Evolutionary conservation across 768 basidiomycete genomes (phyloP).

Genomic region (Zangia roseola): DNA sequence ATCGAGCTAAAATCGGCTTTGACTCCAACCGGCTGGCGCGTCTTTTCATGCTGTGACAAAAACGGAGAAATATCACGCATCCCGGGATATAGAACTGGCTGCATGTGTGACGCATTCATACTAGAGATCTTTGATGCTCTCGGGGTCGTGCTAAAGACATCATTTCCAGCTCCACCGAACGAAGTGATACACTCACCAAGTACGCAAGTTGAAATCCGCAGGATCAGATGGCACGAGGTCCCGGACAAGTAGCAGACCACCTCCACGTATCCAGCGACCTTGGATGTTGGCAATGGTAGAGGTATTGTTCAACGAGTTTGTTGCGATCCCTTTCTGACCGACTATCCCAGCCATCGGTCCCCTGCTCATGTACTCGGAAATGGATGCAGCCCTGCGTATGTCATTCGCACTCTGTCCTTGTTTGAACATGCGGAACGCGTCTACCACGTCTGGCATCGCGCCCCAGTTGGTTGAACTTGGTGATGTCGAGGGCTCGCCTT

Average conservation of each 20-base stretch:
- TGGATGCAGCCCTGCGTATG: constrained; percentile 9
- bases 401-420: background rate
- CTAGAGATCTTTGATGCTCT: background rate
- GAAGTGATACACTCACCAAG: constrained; percentile 4
- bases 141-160: constrained; percentile 4
- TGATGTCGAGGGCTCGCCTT: background rate
- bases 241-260: constrained; percentile 11
- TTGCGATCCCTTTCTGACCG: constrained; percentile 17
- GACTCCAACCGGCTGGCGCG: background rate
- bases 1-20: background rate
- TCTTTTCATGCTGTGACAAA: background rate
- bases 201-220: constrained; percentile 16
- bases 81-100: constrained; percentile 5
- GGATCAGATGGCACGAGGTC: constrained; percentile 14
- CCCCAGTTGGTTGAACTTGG: constrained; percentile 12
- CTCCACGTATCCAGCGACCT: constrained; percentile 2
- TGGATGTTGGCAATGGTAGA: constrained; percentile 11
- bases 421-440: constrained; percentile 16
- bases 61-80: background rate
- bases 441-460: constrained; percentile 18
- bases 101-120: background rate
- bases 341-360: constrained; percentile 5
- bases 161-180: background rate
- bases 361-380: background rate
- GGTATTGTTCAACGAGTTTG: constrained; percentile 12